Conservation (phyloP, 2,329 filamentous ascomycete genomes). For the Cladosporium austrohemisphaericum region DNA sequence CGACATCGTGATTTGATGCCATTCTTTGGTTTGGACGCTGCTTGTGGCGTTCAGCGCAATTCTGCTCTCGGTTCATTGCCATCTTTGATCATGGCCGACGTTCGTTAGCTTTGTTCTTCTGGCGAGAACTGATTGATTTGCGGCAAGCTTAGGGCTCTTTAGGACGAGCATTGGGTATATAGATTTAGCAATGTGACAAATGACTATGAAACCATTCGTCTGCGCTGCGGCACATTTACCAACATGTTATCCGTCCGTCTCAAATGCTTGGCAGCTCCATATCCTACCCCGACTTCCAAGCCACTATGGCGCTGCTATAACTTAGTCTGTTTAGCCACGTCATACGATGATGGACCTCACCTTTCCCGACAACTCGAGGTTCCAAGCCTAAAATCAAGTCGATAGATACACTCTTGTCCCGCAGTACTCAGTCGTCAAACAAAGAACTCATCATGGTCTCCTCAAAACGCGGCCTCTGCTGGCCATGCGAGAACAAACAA, state of each 20-base stretch:
- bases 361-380: not conserved
- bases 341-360: constrained; percentile 2
- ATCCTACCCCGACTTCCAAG: constrained; percentile 1
- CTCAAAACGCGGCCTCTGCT: constrained; percentile 32
- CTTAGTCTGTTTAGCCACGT: constrained; percentile 5
- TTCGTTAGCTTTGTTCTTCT: not conserved
- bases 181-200: constrained; percentile 10
- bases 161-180: not conserved
- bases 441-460: constrained; percentile 1
- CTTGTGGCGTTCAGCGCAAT: constrained; percentile 2
- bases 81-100: not conserved
- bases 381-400: not conserved
- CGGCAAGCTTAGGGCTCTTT: not conserved
- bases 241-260: too few relatives aligned
- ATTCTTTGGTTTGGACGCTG: not conserved
- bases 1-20: not conserved
- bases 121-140: not conserved
- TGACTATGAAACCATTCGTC: not conserved
- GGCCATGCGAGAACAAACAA: constrained; percentile 29
- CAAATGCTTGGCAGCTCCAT: constrained; percentile 5
- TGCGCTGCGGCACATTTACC: too few relatives aligned
- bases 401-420: too few relatives aligned
- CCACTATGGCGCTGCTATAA: constrained; percentile 2
- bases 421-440: too few relatives aligned
- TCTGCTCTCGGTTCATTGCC: not conserved